Conservation (phyloP, 164 flowering plant genomes). For the Echeveria elegans region DNA sequence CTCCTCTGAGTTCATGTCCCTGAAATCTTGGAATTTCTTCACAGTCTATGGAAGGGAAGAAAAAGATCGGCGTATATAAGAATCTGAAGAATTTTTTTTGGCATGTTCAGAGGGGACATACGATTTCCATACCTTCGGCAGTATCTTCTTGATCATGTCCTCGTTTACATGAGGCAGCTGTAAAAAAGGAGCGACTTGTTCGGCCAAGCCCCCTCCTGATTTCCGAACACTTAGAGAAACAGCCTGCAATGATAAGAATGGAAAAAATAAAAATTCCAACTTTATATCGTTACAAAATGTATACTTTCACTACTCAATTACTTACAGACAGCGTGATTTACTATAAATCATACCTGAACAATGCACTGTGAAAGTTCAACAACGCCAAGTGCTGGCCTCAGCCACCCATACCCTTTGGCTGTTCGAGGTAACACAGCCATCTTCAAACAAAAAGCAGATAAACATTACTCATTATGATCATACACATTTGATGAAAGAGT, state of each 20-base stretch:
- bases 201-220: conserved; percentile 59
- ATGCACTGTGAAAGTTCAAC: conserved; percentile 77
- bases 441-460: conserved; percentile 23
- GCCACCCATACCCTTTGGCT: conserved; percentile 76
- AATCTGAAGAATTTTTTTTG: too few relatives aligned
- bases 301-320: too few relatives aligned
- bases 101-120: not conserved
- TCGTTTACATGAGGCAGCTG: conserved; percentile 95
- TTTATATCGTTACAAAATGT: not conserved
- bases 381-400: conserved; percentile 77
- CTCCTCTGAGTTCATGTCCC: conserved; percentile 39
- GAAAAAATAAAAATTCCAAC: not conserved
- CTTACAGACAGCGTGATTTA: not conserved
- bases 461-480: conserved; percentile 1
- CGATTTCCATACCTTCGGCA: conserved; percentile 49
- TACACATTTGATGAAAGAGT: too few relatives aligned
- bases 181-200: conserved; percentile 84
- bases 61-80: not conserved
- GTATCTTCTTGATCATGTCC: conserved; percentile 56
- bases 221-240: conserved; percentile 91
- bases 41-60: conserved; percentile 32
- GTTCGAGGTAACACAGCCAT: conserved; percentile 86
- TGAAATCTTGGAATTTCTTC: conserved; percentile 47
- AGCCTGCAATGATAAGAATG: conserved; percentile 44
- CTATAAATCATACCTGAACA: conserved; percentile 41